phyloP scores from a whole-genome alignment of 2,329 filamentous ascomycete species.

The Furcasterigmium furcatum region DNA sequence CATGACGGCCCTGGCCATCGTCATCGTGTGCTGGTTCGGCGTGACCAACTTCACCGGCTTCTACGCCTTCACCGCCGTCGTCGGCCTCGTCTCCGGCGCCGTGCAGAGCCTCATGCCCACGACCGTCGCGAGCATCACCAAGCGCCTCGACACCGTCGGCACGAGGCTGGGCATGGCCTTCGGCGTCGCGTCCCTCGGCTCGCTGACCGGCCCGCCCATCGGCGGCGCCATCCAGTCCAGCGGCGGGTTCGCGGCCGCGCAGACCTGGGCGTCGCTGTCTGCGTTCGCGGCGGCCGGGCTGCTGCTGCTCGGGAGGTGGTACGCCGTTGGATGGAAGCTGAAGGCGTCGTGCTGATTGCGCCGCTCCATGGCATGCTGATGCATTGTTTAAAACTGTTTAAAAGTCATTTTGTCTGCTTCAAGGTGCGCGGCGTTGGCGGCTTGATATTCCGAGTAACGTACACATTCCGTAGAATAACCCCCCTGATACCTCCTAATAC shows the following conservation, averaged over 20 bases:
- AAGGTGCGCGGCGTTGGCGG: no score
- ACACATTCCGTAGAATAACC: no score
- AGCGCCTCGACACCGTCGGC: constrained; percentile 31
- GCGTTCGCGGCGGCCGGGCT: constrained; percentile 21
- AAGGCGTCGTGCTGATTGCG: background rate
- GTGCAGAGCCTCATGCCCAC: constrained; percentile 36
- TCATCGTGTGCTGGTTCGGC: constrained; percentile 25
- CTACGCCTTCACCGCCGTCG: background rate
- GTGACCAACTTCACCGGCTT: background rate
- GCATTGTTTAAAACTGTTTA: no score
- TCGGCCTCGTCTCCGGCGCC: constrained; percentile 15
- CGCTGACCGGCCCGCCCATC: constrained; percentile 25
- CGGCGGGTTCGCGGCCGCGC: constrained; percentile 22
- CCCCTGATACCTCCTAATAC: no score
- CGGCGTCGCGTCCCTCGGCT: constrained; percentile 21
- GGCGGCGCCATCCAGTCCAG: constrained; percentile 20
- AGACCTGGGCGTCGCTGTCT: constrained; percentile 28
- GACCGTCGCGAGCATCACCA: constrained; percentile 32
- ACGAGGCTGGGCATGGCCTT: constrained; percentile 39
- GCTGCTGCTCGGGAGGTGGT: constrained; percentile 8
- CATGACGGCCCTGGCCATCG: constrained; percentile 22
- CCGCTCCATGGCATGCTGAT: background rate
- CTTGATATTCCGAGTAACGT: no score
- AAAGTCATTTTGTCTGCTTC: no score
- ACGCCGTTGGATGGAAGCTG: constrained; percentile 15